Evolutionary conservation across 306 rosid species (phyloP).

Genomic region (Arachis stenosperma): DNA sequence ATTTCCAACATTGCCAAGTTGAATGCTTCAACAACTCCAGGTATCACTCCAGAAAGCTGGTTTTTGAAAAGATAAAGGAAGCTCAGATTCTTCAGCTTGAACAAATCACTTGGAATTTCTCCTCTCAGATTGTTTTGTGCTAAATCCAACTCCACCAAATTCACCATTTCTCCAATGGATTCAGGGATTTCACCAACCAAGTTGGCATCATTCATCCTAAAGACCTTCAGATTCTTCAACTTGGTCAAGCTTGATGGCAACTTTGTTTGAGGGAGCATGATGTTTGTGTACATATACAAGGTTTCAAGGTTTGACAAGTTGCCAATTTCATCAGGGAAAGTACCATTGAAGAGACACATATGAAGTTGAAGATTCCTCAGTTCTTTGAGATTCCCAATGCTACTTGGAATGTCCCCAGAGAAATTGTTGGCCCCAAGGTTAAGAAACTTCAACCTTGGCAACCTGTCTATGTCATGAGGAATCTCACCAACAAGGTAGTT

Average conservation of each 20-base stretch:
- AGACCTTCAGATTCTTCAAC: conserved; percentile 44
- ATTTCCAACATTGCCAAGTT: conserved; percentile 44
- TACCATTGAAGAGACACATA: conserved; percentile 40
- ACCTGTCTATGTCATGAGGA: conserved; percentile 47
- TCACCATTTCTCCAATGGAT: conserved; percentile 48
- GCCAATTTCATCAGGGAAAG: conserved; percentile 51
- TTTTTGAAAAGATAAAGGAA: conserved; percentile 41
- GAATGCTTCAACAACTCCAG: conserved; percentile 45
- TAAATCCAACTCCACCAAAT: conserved; percentile 46
- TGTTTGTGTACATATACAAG: conserved; percentile 17
- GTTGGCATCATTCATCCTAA: conserved; percentile 37
- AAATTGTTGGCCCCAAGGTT: conserved; percentile 48
- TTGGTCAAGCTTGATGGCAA: conserved; percentile 47
- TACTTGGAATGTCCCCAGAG: conserved; percentile 52
- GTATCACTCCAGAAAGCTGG: conserved; percentile 51
- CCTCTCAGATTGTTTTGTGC: conserved; percentile 39
- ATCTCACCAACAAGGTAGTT: conserved; percentile 49
- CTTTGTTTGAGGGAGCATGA: conserved; percentile 14
- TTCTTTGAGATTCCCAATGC: conserved; percentile 46
- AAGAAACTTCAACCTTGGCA: conserved; percentile 43
- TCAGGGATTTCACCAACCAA: conserved; percentile 53
- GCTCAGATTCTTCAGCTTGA: conserved; percentile 49
- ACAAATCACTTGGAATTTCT: conserved; percentile 50
- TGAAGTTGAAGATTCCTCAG: conserved; percentile 39
- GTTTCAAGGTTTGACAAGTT: conserved; percentile 51